Percentiles rank a stretch among this genome's conserved stretches.
phyloP scores from a whole-genome alignment of 2,329 filamentous ascomycete species.

The Aspergillus latus region DNA sequence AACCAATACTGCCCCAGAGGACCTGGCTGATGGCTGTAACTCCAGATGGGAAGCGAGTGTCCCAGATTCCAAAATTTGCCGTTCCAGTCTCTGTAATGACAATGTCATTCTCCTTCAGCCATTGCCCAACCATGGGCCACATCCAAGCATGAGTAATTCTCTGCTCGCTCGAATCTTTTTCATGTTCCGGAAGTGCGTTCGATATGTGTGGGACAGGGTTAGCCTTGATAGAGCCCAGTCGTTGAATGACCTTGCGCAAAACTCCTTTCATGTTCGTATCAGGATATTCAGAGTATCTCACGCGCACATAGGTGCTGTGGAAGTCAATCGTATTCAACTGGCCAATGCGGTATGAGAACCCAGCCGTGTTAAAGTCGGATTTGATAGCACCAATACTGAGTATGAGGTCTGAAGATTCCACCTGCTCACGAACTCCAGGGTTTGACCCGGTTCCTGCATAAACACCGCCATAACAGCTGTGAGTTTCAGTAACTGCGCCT shows the following conservation, averaged over 20 bases:
- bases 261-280: conserved; percentile 78
- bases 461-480: conserved; percentile 76
- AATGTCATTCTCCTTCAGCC: conserved; percentile 70
- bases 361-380: conserved; percentile 56
- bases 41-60: conserved; percentile 73
- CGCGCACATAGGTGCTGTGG: conserved; percentile 71
- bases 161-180: conserved; percentile 32
- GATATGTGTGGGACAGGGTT: conserved; percentile 53
- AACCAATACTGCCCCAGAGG: conserved; percentile 69
- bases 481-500: conserved; percentile 73
- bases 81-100: conserved; percentile 87
- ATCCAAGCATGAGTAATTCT: conserved; percentile 57
- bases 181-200: conserved; percentile 52
- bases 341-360: conserved; percentile 79
- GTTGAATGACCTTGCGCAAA: conserved; percentile 66
- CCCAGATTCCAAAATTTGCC: conserved; percentile 83
- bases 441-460: conserved; percentile 78
- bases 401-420: conserved; percentile 44
- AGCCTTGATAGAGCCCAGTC: conserved; percentile 57
- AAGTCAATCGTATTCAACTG: conserved; percentile 81
- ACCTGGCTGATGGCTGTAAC: conserved; percentile 80
- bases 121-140: conserved; percentile 74
- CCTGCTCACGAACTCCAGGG: conserved; percentile 45
- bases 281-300: conserved; percentile 77
- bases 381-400: conserved; percentile 47